Evolutionary conservation across 2,329 filamentous ascomycete species (phyloP).

Genomic region (Conoideocrella luteorostrata): DNA sequence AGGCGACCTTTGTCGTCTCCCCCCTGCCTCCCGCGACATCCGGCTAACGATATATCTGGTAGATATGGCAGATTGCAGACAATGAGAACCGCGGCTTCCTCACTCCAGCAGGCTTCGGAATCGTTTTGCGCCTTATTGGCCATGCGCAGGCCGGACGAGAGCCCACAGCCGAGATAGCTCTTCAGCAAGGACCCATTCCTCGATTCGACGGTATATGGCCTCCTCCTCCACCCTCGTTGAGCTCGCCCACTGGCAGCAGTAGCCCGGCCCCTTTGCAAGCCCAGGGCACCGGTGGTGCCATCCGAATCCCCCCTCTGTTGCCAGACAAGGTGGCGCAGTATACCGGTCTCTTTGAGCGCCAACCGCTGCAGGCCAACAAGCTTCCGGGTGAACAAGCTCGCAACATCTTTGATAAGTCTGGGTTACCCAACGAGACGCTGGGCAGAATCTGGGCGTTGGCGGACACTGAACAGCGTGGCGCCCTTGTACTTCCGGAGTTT

Average conservation of each 20-base stretch:
- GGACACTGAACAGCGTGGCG: slow-evolving; percentile 87
- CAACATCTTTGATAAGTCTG: slow-evolving; percentile 90
- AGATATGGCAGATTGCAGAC: slow-evolving; percentile 99
- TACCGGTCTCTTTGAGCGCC: slow-evolving; percentile 82
- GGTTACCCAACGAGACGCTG: slow-evolving; percentile 80
- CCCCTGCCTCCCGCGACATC: background rate
- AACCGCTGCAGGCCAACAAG: slow-evolving; percentile 64
- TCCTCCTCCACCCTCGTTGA: slow-evolving; percentile 19
- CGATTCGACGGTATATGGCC: slow-evolving; percentile 72
- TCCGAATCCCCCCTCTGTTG: slow-evolving; percentile 82
- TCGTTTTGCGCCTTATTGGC: slow-evolving; percentile 88
- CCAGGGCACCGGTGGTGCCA: slow-evolving; percentile 59
- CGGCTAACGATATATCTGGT: slow-evolving; percentile 13
- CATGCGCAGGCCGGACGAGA: slow-evolving; percentile 86
- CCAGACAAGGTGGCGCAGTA: slow-evolving; percentile 89
- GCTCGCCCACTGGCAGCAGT: slow-evolving; percentile 34
- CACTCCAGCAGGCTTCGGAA: slow-evolving; percentile 85
- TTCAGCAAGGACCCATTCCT: slow-evolving; percentile 81
- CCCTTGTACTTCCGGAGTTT: slow-evolving; percentile 83
- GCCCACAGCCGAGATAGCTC: slow-evolving; percentile 72
- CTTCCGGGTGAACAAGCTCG: slow-evolving; percentile 83
- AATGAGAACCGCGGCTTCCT: slow-evolving; percentile 92
- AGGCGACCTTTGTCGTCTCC: background rate
- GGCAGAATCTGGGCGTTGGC: slow-evolving; percentile 95
- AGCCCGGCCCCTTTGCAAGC: slow-evolving; percentile 43